Evolutionary conservation across 83 land plant species (phyloP).

Genomic region (Picea engelmannii): DNA sequence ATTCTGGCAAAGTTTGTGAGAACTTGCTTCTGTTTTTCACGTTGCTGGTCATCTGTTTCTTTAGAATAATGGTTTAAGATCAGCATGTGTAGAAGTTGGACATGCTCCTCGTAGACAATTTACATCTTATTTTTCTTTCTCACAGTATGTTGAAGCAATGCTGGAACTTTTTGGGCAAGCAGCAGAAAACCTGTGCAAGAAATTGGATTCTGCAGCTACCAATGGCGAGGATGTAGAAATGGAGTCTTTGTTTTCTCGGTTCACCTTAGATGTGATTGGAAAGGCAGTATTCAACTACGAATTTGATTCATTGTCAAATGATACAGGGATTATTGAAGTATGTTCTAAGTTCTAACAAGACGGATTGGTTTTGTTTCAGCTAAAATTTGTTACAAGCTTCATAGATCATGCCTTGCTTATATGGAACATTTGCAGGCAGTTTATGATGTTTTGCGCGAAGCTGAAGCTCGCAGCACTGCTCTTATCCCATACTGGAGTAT

Average conservation of each 20-base stretch:
- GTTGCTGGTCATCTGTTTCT: not conserved
- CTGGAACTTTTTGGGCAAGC: constrained; percentile 83
- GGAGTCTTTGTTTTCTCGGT: constrained; percentile 91
- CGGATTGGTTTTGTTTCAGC: not conserved
- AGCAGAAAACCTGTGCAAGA: constrained; percentile 79
- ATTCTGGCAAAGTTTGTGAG: not conserved
- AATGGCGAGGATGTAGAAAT: constrained; percentile 92
- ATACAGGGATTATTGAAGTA: constrained; percentile 95
- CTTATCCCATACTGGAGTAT: constrained; percentile 91
- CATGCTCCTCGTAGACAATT: not conserved
- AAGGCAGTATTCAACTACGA: constrained; percentile 98
- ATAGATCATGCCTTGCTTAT: not conserved
- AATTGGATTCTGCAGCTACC: constrained; percentile 80
- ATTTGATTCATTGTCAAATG: constrained; percentile 90
- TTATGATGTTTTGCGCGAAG: constrained; percentile 84
- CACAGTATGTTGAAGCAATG: constrained; percentile 91
- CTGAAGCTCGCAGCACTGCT: constrained; percentile 85
- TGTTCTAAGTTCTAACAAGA: not conserved
- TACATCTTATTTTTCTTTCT: not conserved
- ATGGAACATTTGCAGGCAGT: constrained; percentile 68
- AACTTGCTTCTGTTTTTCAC: not conserved
- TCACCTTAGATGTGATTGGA: constrained; percentile 95
- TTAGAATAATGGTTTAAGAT: not conserved
- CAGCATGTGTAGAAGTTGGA: not conserved
- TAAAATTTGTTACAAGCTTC: not conserved